Conservation (phyloP, 2,329 filamentous ascomycete genomes). For the Xylaria sp. region DNA sequence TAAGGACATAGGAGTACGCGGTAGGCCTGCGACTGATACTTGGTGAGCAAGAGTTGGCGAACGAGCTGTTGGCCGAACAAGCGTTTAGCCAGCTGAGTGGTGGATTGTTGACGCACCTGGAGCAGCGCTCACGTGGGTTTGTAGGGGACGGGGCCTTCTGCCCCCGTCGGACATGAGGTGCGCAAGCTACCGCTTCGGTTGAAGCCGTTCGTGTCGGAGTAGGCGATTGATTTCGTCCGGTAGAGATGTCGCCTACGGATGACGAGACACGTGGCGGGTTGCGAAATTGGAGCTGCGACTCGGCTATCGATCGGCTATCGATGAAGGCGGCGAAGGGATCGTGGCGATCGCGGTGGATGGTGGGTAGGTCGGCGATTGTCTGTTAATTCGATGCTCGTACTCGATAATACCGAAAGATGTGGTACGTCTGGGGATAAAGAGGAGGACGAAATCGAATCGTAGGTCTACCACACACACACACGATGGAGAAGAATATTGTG, state of each 20-base stretch:
- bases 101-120: constrained; percentile 60
- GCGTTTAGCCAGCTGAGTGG: constrained; percentile 29
- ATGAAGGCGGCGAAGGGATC: background rate
- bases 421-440: background rate
- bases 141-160: constrained; percentile 54
- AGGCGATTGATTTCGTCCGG: constrained; percentile 50
- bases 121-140: constrained; percentile 63
- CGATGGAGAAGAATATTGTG: background rate
- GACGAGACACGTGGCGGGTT: constrained; percentile 62
- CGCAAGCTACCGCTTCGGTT: constrained; percentile 49
- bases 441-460: background rate
- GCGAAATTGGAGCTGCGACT: constrained; percentile 59
- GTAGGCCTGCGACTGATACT: constrained; percentile 59
- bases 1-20: constrained; percentile 76
- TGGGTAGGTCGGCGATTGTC: background rate
- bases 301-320: constrained; percentile 12
- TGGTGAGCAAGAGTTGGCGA: constrained; percentile 18
- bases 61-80: constrained; percentile 29
- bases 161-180: constrained; percentile 53
- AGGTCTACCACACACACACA: too few relatives aligned
- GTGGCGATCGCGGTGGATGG: constrained; percentile 3
- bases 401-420: background rate
- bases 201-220: constrained; percentile 58
- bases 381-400: background rate
- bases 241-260: constrained; percentile 62